Evolutionary conservation across 192 early-diverging fungal species (phyloP).

Genomic region (Podila epicladia): DNA sequence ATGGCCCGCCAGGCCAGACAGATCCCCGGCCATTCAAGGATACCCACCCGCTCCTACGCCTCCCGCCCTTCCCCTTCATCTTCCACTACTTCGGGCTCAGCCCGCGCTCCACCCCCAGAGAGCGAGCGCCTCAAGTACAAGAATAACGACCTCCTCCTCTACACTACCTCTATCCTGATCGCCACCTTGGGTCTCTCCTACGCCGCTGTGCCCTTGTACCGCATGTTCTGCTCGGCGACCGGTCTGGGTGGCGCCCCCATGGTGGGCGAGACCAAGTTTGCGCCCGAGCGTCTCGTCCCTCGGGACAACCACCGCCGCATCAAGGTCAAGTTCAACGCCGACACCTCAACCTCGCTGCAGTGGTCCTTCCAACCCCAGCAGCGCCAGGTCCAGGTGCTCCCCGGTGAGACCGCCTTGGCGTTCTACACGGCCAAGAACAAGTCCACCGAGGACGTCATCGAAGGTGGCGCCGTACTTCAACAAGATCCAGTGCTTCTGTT

Average conservation of each 20-base stretch:
- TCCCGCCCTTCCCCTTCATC: neutral
- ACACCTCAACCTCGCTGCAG: conserved; percentile 79
- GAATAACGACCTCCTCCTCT: conserved; percentile 62
- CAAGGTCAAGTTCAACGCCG: conserved; percentile 74
- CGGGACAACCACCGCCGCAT: conserved; percentile 70
- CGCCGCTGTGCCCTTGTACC: conserved; percentile 95
- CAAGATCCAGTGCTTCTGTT: conserved; percentile 99
- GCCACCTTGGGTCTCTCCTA: conserved; percentile 87
- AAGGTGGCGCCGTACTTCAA: conserved; percentile 97
- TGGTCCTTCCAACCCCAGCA: conserved; percentile 95
- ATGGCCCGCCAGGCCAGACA: no score
- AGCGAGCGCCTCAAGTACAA: conserved; percentile 21
- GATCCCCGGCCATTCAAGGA: neutral
- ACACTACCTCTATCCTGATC: conserved; percentile 85
- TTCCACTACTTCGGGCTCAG: neutral
- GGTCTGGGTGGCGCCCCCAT: conserved; percentile 92
- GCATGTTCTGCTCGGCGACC: conserved; percentile 93
- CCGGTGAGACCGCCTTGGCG: conserved; percentile 96
- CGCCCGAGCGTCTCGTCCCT: conserved; percentile 72
- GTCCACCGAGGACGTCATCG: conserved; percentile 84
- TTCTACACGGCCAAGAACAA: conserved; percentile 95
- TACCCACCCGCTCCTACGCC: neutral
- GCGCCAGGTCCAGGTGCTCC: conserved; percentile 85
- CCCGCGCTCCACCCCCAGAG: neutral
- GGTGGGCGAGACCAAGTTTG: conserved; percentile 73